These are phyloP conservation scores for Rhododendron ferrugineum DNA, from an alignment of 148 eudicot species.

Conservation along the genomic window DNA sequence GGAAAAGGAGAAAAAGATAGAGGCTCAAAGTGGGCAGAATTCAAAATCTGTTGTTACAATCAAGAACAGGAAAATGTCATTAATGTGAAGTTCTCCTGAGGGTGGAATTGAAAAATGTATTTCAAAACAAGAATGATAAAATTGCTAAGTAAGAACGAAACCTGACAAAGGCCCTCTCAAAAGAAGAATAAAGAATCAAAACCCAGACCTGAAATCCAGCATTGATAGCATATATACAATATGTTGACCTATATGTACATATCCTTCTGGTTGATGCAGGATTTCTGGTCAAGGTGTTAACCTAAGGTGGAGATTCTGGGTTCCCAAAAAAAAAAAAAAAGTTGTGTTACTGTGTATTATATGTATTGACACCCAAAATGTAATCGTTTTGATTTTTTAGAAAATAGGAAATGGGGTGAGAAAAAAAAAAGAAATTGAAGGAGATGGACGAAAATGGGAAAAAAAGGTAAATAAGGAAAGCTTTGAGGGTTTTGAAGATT, in stretches of 20 bases:
- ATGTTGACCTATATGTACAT: background rate
- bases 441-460: background rate
- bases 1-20: constrained; percentile 1
- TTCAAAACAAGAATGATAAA: background rate
- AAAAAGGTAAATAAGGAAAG: constrained; percentile 10
- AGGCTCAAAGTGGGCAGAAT: background rate
- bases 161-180: no score
- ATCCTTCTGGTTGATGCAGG: constrained; percentile 26
- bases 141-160: background rate
- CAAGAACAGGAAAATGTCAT: background rate
- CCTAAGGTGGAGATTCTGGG: constrained; percentile 21
- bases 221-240: constrained; percentile 5
- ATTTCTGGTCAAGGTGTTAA: constrained; percentile 23
- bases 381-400: background rate
- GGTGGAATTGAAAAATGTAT: background rate
- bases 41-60: constrained; percentile 5
- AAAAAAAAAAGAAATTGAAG: background rate
- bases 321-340: constrained; percentile 15
- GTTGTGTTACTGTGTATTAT: background rate
- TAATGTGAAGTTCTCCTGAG: no score
- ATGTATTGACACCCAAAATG: background rate
- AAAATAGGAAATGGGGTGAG: background rate
- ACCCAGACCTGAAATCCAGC: constrained; percentile 36
- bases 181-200: constrained; percentile 5
- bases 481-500: constrained; percentile 8